Evolutionary conservation across 345 rosid genomes (phyloP).

Genomic region (Syzygium aromaticum): DNA sequence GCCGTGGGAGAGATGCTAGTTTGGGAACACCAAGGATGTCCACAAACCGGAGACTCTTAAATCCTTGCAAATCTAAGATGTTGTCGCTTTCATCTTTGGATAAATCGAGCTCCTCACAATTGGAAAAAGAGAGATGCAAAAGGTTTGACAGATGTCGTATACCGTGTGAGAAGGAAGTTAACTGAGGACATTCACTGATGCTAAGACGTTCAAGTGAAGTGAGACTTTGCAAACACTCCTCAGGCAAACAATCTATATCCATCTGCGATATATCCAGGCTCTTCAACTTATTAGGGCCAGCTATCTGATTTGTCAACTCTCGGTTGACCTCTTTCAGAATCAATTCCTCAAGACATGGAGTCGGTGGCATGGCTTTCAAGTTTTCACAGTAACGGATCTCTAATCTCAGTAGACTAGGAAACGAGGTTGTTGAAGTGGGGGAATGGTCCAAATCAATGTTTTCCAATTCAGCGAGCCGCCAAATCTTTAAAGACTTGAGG

Average conservation of each 20-base stretch:
- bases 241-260: conserved; percentile 4
- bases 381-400: accelerated
- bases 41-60: conserved; percentile 9
- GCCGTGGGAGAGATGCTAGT: conserved; percentile 3
- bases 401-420: neutral
- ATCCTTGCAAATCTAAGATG: neutral
- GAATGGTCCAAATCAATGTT: neutral
- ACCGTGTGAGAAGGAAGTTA: neutral
- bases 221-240: neutral
- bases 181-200: neutral
- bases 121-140: accelerated
- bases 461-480: conserved; percentile 5
- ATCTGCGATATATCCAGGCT: accelerated
- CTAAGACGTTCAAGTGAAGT: conserved; percentile 1
- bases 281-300: conserved; percentile 11
- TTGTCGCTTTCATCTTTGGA: neutral
- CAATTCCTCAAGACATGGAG: neutral
- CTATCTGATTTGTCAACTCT: conserved; percentile 7
- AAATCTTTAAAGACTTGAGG: conserved; percentile 8
- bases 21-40: neutral
- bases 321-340: accelerated
- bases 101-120: neutral
- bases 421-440: neutral
- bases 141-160: neutral
- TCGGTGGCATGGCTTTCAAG: neutral